A percentile compares a stretch with the other conserved stretches of the same genome.
Conservation (phyloP, 805 yeast species). For the Candida sanyiensis region DNA sequence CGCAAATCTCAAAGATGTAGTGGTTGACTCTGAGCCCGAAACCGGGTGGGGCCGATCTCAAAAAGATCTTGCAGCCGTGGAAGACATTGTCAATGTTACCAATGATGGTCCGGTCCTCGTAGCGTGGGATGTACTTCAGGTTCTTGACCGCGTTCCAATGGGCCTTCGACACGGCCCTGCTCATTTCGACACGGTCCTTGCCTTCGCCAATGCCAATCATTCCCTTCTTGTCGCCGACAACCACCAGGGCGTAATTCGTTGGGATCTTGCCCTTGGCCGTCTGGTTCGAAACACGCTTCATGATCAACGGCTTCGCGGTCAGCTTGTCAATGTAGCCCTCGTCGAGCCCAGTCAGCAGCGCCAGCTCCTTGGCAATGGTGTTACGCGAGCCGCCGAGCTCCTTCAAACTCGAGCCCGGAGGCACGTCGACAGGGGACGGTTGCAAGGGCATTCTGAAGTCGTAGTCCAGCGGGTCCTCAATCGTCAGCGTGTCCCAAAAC, state of each 20-base stretch:
- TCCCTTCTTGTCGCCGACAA: constrained; percentile 91
- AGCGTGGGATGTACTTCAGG: constrained; percentile 73
- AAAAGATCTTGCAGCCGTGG: constrained; percentile 78
- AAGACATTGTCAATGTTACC: constrained; percentile 78
- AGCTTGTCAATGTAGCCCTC: constrained; percentile 55
- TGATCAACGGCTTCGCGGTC: constrained; percentile 57
- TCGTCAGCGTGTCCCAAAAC: constrained; percentile 61
- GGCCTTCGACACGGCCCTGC: constrained; percentile 74
- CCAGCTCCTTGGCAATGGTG: constrained; percentile 45
- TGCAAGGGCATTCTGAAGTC: constrained; percentile 50
- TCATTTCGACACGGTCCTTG: constrained; percentile 71
- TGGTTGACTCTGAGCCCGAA: constrained; percentile 91
- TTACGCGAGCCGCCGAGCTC: constrained; percentile 22
- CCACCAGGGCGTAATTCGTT: constrained; percentile 74
- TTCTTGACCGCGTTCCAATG: constrained; percentile 92
- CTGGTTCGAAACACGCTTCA: constrained; percentile 83
- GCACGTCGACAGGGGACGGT: constrained; percentile 47
- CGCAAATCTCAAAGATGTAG: constrained; percentile 83
- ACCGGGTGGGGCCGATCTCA: constrained; percentile 89
- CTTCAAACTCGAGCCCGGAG: constrained; percentile 40
- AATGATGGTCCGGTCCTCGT: constrained; percentile 85
- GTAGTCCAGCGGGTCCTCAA: constrained; percentile 45
- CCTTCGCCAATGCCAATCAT: constrained; percentile 96
- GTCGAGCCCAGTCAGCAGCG: constrained; percentile 61
- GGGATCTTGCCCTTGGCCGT: constrained; percentile 89